Conservation (phyloP, 768 basidiomycete species). For the Pleurotus tuber-regium region DNA sequence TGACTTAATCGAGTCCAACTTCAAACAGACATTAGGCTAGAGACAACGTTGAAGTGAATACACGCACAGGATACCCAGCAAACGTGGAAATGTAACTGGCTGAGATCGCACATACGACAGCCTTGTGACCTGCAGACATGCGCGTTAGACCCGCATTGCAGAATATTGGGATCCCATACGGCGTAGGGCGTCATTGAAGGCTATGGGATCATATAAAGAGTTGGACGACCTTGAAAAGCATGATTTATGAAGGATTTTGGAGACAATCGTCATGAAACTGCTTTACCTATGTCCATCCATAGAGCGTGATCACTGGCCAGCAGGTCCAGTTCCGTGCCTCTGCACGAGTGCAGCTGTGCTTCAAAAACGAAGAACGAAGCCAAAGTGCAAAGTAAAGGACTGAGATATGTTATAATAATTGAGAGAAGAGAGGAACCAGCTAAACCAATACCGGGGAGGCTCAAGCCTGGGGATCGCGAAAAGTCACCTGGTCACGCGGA, state of each 20-base stretch:
- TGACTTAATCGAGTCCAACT: constrained; percentile 95
- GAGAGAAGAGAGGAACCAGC: constrained; percentile 9
- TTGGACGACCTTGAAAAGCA: constrained; percentile 46
- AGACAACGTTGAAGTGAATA: background rate
- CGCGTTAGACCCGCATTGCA: constrained; percentile 14
- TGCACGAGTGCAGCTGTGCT: constrained; percentile 45
- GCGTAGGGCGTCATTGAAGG: constrained; percentile 64
- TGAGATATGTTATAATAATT: constrained; percentile 8
- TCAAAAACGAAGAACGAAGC: constrained; percentile 17
- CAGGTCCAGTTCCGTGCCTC: constrained; percentile 71
- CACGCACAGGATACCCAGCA: constrained; percentile 80
- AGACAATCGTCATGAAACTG: background rate
- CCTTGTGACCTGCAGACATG: constrained; percentile 64
- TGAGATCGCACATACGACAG: constrained; percentile 85
- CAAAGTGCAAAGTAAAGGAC: constrained; percentile 10
- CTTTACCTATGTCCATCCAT: constrained; percentile 76
- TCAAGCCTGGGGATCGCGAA: background rate
- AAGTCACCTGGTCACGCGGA: background rate
- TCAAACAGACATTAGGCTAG: constrained; percentile 8
- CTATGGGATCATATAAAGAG: constrained; percentile 60
- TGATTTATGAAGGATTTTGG: constrained; percentile 20
- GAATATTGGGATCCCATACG: constrained; percentile 38
- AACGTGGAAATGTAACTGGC: constrained; percentile 93
- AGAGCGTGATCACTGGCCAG: constrained; percentile 61
- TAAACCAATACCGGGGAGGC: background rate